These are phyloP conservation scores for Trichoderma polysporum DNA, from an alignment of 2,329 filamentous ascomycete genomes.

Conservation along the genomic window DNA sequence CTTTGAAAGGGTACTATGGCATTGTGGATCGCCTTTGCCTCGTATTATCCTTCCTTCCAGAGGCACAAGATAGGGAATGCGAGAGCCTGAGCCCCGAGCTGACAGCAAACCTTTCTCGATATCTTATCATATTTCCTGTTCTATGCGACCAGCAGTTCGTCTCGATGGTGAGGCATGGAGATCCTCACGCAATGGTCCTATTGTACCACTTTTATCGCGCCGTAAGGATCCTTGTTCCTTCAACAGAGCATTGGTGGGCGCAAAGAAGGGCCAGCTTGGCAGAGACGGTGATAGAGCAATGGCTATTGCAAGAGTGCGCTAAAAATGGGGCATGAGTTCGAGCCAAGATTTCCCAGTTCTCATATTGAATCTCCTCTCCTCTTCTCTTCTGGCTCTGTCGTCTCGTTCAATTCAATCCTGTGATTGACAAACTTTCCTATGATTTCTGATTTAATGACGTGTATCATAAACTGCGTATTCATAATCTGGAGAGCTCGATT, in stretches of 20 bases:
- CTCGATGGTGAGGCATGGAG: background rate
- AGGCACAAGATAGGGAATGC: background rate
- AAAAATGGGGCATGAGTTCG: background rate
- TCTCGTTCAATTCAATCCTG: no score
- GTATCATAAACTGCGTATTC: no score
- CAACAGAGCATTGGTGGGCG: slow-evolving; percentile 5
- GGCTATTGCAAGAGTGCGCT: background rate
- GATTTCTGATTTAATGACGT: no score
- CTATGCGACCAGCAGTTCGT: background rate
- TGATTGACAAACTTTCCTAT: no score
- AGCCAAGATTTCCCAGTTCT: no score
- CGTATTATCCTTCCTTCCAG: background rate
- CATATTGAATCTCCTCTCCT: no score
- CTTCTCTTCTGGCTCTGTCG: no score
- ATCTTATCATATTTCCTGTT: background rate
- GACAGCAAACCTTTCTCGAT: background rate
- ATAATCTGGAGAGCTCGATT: no score
- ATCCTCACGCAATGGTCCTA: background rate
- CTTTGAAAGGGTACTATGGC: background rate
- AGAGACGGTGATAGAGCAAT: background rate
- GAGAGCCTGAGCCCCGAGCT: background rate
- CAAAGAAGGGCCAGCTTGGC: background rate
- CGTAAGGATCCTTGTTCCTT: slow-evolving; percentile 1
- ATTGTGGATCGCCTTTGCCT: background rate
- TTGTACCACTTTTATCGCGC: slow-evolving; percentile 3